A percentile compares a stretch with the other conserved stretches of the same genome.
Conservation (phyloP, 768 basidiomycete genomes). For the Cystofilobasidium macerans region DNA sequence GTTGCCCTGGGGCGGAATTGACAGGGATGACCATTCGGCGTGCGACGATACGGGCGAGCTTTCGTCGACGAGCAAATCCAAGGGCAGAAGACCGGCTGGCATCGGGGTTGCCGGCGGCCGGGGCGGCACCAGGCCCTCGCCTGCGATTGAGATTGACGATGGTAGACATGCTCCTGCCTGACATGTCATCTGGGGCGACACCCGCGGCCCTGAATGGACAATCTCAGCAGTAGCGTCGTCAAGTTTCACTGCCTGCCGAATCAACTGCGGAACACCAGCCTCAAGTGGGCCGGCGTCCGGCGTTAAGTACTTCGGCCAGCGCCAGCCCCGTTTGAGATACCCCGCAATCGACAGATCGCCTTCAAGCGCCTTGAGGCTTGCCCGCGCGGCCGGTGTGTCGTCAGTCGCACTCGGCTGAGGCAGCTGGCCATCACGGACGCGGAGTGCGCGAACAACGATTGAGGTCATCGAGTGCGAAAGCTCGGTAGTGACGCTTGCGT, state of each 20-base stretch:
- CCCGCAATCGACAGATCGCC: background rate
- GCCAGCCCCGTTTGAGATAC: background rate
- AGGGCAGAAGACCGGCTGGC: background rate
- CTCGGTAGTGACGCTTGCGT: constrained; percentile 21
- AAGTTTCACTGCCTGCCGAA: no score
- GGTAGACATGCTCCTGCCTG: no score
- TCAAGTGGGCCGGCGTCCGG: background rate
- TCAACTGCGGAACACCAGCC: no score
- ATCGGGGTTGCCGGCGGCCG: background rate
- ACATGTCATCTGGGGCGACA: no score
- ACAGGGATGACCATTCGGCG: no score
- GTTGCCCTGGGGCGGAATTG: no score
- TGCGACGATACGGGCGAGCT: background rate
- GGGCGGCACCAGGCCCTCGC: background rate
- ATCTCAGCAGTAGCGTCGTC: no score
- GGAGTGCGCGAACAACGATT: constrained; percentile 20
- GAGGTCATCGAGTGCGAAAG: constrained; percentile 17
- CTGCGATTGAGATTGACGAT: no score
- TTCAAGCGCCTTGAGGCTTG: background rate
- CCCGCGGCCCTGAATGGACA: no score
- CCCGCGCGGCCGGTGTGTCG: background rate
- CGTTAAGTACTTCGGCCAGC: background rate
- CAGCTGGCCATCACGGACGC: constrained; percentile 5
- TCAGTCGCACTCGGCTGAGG: background rate
- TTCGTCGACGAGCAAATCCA: background rate